Evolutionary conservation across 306 rosid species (phyloP).

Genomic region (Malus orientalis): DNA sequence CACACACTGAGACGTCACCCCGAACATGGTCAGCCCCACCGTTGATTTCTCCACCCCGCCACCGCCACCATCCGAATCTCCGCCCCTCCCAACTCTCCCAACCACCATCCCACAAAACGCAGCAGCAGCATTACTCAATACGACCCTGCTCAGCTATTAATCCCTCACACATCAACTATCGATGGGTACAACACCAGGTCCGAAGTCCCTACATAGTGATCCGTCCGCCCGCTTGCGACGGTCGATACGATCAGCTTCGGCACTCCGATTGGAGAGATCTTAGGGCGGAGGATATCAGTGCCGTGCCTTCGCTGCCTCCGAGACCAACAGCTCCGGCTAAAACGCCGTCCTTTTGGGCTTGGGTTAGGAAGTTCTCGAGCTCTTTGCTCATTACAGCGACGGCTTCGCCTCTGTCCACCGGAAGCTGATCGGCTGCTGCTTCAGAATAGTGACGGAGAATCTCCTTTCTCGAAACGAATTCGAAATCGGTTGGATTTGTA

Average conservation of each 20-base stretch:
- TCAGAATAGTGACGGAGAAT: conserved; percentile 35
- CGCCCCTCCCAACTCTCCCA: conserved; percentile 44
- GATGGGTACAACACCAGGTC: conserved; percentile 72
- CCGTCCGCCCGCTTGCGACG: conserved; percentile 87
- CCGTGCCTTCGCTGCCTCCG: conserved; percentile 89
- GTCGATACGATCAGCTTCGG: conserved; percentile 85
- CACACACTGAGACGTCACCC: conserved; percentile 84
- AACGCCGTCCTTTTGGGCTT: conserved; percentile 31
- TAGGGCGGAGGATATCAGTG: conserved; percentile 52
- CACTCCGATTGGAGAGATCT: conserved; percentile 62
- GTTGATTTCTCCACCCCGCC: conserved; percentile 39
- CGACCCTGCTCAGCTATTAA: conserved; percentile 68
- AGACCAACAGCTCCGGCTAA: conserved; percentile 69
- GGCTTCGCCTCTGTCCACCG: conserved; percentile 72
- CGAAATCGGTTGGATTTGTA: conserved; percentile 31
- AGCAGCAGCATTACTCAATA: conserved; percentile 66
- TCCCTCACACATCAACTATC: conserved; percentile 71
- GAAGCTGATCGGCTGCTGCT: conserved; percentile 20
- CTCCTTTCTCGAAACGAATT: conserved; percentile 54
- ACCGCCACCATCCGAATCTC: conserved; percentile 16
- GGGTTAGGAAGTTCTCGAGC: conserved; percentile 43
- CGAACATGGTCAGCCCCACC: conserved; percentile 85
- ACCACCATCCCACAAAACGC: conserved; percentile 89
- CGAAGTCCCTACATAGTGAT: conserved; percentile 68
- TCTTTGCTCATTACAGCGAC: conserved; percentile 61